phyloP scores from a whole-genome alignment of 2,329 filamentous ascomycete genomes.

The Gnomoniopsis sp. region DNA sequence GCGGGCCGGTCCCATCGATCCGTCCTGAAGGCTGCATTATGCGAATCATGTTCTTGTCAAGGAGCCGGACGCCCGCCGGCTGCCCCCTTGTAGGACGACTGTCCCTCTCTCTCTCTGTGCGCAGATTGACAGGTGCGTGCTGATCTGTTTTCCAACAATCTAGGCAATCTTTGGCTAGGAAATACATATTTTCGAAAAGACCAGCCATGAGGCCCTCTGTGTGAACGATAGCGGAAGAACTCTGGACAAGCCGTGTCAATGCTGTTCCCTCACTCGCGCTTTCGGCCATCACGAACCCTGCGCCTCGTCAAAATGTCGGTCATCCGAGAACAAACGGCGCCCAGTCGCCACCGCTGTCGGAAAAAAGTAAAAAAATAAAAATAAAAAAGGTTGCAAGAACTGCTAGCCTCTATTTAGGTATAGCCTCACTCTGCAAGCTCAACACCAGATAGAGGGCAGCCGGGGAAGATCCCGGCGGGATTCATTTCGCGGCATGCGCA shows the following conservation, averaged over 20 bases:
- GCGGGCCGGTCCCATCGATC: too few species aligned
- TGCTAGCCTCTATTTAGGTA: not conserved
- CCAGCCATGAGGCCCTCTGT: not conserved
- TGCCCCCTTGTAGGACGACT: not conserved
- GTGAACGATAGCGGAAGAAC: not conserved
- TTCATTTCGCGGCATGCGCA: not conserved
- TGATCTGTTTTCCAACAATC: not conserved
- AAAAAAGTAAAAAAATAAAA: too few species aligned
- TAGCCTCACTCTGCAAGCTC: not conserved
- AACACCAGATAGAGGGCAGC: not conserved
- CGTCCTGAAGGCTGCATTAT: conserved; percentile 1
- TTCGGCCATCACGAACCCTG: not conserved
- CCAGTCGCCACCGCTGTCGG: not conserved
- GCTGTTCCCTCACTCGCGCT: not conserved
- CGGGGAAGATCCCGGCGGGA: not conserved
- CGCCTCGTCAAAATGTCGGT: not conserved
- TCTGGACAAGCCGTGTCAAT: not conserved
- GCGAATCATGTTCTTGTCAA: conserved; percentile 12
- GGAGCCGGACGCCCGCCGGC: not conserved
- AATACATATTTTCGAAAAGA: not conserved
- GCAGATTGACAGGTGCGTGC: not conserved
- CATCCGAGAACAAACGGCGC: not conserved
- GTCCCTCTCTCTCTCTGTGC: not conserved
- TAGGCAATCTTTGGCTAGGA: not conserved
- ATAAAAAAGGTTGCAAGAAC: too few species aligned